These are phyloP conservation scores for Silene noctiflora DNA, from an alignment of 179 eudicot species.

Conservation along the genomic window DNA sequence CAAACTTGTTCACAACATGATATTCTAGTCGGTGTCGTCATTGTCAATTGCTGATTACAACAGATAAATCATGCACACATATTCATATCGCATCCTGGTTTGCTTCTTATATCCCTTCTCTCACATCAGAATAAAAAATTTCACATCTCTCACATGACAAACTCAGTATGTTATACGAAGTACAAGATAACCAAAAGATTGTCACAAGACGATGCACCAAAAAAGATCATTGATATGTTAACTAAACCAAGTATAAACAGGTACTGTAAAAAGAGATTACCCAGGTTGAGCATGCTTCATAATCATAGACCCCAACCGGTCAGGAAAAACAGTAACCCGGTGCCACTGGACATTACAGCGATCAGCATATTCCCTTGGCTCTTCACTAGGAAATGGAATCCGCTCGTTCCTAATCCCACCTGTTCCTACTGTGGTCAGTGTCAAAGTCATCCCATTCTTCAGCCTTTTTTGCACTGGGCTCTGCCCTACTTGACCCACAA, in stretches of 20 bases:
- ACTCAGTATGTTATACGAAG: background rate
- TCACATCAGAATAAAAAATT: background rate
- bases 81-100: background rate
- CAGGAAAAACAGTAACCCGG: slow-evolving; percentile 67
- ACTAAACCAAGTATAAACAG: slow-evolving; percentile 3
- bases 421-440: slow-evolving; percentile 66
- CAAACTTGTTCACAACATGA: background rate
- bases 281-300: slow-evolving; percentile 67
- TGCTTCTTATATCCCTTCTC: background rate
- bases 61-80: background rate
- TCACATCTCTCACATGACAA: background rate
- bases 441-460: slow-evolving; percentile 58
- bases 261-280: slow-evolving; percentile 28
- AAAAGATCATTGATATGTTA: background rate
- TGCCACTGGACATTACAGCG: slow-evolving; percentile 94
- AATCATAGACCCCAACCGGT: slow-evolving; percentile 49
- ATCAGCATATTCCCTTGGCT: slow-evolving; percentile 83
- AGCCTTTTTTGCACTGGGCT: slow-evolving; percentile 69
- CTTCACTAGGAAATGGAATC: slow-evolving; percentile 74
- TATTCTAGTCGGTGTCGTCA: background rate
- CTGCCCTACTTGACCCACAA: slow-evolving; percentile 90
- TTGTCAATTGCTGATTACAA: background rate
- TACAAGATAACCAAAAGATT: background rate
- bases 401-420: slow-evolving; percentile 88
- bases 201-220: background rate